Conservation (phyloP, 176 grass and related monocot genomes). For the Musa beccarii region DNA sequence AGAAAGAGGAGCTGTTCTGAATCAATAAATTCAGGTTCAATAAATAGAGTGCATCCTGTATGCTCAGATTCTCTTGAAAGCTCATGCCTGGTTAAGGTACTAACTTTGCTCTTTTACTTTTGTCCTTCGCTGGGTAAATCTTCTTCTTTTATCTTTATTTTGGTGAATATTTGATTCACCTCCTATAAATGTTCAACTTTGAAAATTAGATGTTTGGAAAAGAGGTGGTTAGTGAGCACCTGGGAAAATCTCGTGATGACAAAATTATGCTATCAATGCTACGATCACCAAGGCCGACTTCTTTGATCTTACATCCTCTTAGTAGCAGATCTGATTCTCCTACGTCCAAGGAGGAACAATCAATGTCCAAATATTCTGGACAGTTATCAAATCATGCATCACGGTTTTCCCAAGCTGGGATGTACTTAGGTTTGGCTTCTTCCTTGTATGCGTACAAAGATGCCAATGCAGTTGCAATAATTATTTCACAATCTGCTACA, state of each 20-base stretch:
- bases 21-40: neutral
- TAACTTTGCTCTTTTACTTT: neutral
- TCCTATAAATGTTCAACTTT: neutral
- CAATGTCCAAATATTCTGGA: neutral
- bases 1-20: slow-evolving; percentile 20
- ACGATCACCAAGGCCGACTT: neutral
- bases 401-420: neutral
- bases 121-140: no score
- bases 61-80: slow-evolving; percentile 15
- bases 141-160: no score
- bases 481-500: slow-evolving; percentile 8
- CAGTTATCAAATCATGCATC: neutral
- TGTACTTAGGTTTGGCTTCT: neutral
- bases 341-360: neutral
- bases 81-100: neutral
- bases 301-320: neutral
- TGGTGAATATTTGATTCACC: no score
- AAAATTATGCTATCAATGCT: slow-evolving; percentile 7
- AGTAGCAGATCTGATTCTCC: neutral
- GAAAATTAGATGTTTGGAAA: slow-evolving; percentile 12
- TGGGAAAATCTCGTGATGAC: neutral
- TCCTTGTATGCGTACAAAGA: slow-evolving; percentile 6
- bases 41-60: slow-evolving; percentile 5
- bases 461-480: neutral
- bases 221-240: neutral